A percentile compares a stretch with the other conserved stretches of the same genome.
These are phyloP conservation scores for Colletotrichum lentis DNA, from an alignment of 2,329 filamentous ascomycete species.

Conservation along the genomic window DNA sequence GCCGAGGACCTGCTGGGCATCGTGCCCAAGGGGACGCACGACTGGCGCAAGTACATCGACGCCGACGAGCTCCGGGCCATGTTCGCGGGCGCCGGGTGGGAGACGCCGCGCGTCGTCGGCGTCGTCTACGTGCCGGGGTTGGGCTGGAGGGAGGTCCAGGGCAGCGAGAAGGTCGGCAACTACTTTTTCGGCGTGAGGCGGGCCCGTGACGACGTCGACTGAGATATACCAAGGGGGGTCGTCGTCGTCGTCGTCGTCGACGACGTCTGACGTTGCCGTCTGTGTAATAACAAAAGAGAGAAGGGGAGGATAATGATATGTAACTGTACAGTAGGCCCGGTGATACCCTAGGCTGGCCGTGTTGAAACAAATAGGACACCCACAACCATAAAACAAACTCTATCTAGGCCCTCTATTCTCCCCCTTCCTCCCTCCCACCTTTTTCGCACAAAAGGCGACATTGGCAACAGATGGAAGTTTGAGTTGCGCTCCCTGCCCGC, in stretches of 20 bases:
- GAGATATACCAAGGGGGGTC: too few relatives aligned
- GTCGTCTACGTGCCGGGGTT: slow-evolving; percentile 90
- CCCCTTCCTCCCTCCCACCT: too few relatives aligned
- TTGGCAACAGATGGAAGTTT: neutral
- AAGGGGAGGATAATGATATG: neutral
- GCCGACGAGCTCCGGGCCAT: slow-evolving; percentile 74
- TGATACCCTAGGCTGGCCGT: slow-evolving; percentile 17
- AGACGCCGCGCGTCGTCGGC: slow-evolving; percentile 71
- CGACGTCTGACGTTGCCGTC: neutral
- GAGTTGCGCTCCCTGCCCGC: neutral
- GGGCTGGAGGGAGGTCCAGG: slow-evolving; percentile 84
- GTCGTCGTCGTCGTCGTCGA: too few relatives aligned
- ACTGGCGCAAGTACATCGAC: slow-evolving; percentile 96
- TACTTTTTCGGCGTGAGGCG: slow-evolving; percentile 90
- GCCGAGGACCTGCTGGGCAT: slow-evolving; percentile 89
- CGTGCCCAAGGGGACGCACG: slow-evolving; percentile 91
- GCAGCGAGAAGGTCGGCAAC: slow-evolving; percentile 88
- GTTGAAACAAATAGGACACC: neutral
- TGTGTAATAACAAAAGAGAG: too few relatives aligned
- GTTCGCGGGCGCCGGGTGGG: slow-evolving; percentile 67
- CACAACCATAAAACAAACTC: too few relatives aligned
- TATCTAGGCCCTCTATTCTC: too few relatives aligned
- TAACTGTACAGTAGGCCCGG: slow-evolving; percentile 26
- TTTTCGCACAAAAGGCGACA: neutral
- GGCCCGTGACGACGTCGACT: slow-evolving; percentile 21